Evolutionary conservation across 371 early-diverging fungal genomes (phyloP).

Genomic region (Mortierella sp.): DNA sequence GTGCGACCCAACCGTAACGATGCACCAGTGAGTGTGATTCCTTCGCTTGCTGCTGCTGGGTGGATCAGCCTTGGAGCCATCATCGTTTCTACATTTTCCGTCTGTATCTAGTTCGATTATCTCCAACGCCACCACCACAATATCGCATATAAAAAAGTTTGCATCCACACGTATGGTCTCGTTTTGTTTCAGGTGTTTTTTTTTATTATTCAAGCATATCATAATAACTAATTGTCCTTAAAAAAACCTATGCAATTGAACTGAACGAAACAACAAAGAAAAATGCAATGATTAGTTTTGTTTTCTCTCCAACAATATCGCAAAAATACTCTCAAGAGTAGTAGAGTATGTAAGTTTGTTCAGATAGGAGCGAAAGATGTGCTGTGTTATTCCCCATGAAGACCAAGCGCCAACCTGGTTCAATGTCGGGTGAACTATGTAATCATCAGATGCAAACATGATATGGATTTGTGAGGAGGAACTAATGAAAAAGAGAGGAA

Average conservation of each 20-base stretch:
- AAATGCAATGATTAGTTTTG: background rate
- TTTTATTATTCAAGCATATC: background rate
- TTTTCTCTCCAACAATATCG: background rate
- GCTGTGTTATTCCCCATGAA: constrained; percentile 53
- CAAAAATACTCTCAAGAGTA: background rate
- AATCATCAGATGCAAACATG: constrained; percentile 3
- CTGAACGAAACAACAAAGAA: background rate
- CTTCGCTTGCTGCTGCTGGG: background rate
- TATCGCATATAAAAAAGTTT: background rate
- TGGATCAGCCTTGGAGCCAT: background rate
- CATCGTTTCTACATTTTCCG: background rate
- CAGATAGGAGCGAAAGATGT: constrained; percentile 61
- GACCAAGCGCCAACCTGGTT: constrained; percentile 56
- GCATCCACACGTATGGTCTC: background rate
- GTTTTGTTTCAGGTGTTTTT: background rate
- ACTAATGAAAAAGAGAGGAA: background rate
- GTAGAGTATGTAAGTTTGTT: background rate
- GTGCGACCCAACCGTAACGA: constrained; percentile 23
- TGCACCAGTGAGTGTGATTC: background rate
- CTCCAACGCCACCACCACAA: background rate
- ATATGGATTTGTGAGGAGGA: no score
- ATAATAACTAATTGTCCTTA: background rate
- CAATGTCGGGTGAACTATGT: constrained; percentile 55
- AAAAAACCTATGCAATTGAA: background rate
- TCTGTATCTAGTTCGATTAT: background rate